A percentile compares a stretch with the other conserved stretches of the same genome.
These are phyloP conservation scores for Pittosporum tobira DNA, from an alignment of 129 eudicot species.

Conservation along the genomic window DNA sequence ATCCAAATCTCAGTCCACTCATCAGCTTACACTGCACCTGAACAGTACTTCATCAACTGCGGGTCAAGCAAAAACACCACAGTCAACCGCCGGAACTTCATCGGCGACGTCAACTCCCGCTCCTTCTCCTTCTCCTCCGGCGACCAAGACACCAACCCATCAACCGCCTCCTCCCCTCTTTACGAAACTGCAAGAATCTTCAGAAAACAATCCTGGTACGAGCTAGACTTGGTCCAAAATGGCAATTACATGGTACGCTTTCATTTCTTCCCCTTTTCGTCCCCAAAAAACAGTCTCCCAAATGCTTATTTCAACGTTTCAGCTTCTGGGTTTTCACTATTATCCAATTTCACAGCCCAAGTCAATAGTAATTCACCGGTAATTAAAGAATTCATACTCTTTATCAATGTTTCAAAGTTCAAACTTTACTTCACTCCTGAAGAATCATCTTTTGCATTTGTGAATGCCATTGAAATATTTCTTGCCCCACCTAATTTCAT, in stretches of 20 bases:
- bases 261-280: conserved; percentile 44
- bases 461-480: conserved; percentile 55
- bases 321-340: conserved; percentile 26
- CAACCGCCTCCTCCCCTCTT: conserved; percentile 10
- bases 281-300: conserved; percentile 9
- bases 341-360: conserved; percentile 27
- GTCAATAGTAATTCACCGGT: conserved; percentile 3
- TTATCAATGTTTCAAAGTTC: conserved; percentile 15
- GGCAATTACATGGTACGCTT: conserved; percentile 55
- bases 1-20: conserved; percentile 12
- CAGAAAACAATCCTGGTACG: conserved; percentile 24
- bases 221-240: conserved; percentile 15
- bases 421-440: conserved; percentile 23
- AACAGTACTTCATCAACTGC: conserved; percentile 64
- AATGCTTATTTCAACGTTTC: conserved; percentile 34
- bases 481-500: conserved; percentile 22
- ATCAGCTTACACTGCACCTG: conserved; percentile 19
- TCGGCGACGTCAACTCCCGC: conserved; percentile 29
- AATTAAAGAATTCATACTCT: conserved; percentile 35
- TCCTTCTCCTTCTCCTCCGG: conserved; percentile 21
- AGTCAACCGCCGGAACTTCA: conserved; percentile 22
- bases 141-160: not conserved
- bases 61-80: conserved; percentile 35
- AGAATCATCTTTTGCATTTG: conserved; percentile 30
- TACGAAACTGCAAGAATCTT: conserved; percentile 50